These are phyloP conservation scores for Yarrowia bubula DNA, from an alignment of 805 yeast genomes.

Conservation along the genomic window DNA sequence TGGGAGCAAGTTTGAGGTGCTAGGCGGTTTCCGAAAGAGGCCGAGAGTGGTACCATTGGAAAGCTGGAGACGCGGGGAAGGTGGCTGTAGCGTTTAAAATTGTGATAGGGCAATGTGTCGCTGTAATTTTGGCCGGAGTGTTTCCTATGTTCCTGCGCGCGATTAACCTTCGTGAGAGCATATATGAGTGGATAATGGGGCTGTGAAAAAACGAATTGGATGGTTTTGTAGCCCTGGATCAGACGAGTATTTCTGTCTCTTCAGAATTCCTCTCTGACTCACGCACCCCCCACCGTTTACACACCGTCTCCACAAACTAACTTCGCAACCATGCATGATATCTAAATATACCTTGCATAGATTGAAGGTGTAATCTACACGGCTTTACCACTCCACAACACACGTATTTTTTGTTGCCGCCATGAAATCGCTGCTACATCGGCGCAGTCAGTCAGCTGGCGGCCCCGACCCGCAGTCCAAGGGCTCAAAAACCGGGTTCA, in stretches of 20 bases:
- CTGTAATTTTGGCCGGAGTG: not conserved
- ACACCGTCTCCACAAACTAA: not conserved
- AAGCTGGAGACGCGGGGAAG: not conserved
- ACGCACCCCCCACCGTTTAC: not conserved
- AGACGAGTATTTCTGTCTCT: not conserved
- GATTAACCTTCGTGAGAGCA: not conserved
- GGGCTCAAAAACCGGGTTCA: not conserved
- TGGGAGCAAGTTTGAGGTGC: not conserved
- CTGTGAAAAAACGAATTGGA: too few species aligned
- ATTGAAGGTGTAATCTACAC: not conserved
- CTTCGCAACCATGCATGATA: not conserved
- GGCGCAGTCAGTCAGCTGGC: slow-evolving; percentile 20
- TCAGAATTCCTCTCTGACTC: not conserved
- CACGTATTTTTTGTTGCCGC: not conserved
- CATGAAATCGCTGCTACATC: slow-evolving; percentile 15
- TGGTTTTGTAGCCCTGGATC: too few species aligned
- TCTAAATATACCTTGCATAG: slow-evolving; percentile 14
- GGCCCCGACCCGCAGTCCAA: not conserved
- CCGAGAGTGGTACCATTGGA: not conserved
- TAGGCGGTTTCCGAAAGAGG: not conserved
- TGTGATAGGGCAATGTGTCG: not conserved
- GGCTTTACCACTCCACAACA: not conserved
- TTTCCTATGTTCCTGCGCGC: not conserved
- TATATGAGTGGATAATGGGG: not conserved
- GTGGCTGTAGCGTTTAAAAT: not conserved